Percentiles rank a stretch among this genome's conserved stretches.
Conservation (phyloP, 805 yeast genomes). For the Candida krabiensis region DNA sequence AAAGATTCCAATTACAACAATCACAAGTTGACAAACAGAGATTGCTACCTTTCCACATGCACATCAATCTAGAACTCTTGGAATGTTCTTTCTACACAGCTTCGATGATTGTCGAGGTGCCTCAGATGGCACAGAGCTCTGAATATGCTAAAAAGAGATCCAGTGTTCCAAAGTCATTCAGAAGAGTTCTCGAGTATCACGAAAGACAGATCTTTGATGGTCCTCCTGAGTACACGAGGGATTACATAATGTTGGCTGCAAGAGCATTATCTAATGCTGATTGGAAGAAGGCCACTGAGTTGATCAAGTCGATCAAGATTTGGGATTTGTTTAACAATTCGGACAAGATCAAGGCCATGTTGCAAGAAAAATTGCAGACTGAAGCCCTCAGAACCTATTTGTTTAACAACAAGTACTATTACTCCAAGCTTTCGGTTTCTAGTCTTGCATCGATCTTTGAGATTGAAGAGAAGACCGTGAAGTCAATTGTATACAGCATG, state of each 20-base stretch:
- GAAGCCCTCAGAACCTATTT: conserved; percentile 94
- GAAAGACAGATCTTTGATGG: conserved; percentile 95
- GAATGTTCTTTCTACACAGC: conserved; percentile 93
- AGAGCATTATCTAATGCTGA: conserved; percentile 84
- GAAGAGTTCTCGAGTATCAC: conserved; percentile 86
- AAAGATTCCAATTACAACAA: conserved; percentile 57
- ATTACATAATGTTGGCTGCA: conserved; percentile 90
- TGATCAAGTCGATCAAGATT: conserved; percentile 73
- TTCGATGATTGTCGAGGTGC: conserved; percentile 87
- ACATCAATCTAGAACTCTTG: conserved; percentile 90
- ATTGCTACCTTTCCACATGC: conserved; percentile 96
- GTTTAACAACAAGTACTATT: conserved; percentile 77
- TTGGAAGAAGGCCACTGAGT: conserved; percentile 76
- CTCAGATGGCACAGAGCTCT: conserved; percentile 76
- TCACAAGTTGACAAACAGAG: conserved; percentile 66
- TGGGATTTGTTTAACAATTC: conserved; percentile 81
- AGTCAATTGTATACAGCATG: conserved; percentile 69
- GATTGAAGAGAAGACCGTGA: conserved; percentile 54
- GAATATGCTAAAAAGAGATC: conserved; percentile 60
- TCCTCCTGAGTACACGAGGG: conserved; percentile 96
- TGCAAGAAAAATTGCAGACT: conserved; percentile 75
- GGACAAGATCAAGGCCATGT: conserved; percentile 66
- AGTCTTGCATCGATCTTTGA: conserved; percentile 69
- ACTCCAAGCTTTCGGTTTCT: conserved; percentile 68
- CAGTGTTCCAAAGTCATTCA: conserved; percentile 72